Base-by-base conservation (phyloP, 2,329 filamentous ascomycete genomes). In the Ceratocystis eucalypticola region DNA sequence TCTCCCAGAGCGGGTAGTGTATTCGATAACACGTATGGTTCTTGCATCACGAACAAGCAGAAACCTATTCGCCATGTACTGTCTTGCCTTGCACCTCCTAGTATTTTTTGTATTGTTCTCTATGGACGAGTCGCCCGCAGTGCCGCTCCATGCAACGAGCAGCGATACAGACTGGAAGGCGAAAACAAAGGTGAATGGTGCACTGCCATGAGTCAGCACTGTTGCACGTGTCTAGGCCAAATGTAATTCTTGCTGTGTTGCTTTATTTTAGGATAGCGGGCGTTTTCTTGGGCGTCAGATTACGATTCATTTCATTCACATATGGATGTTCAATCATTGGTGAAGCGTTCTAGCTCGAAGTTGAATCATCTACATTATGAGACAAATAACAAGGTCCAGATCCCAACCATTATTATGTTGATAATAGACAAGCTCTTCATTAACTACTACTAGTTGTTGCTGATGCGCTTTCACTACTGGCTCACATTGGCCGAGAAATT, bases 61-160 rank as follows among this genome's bases (percentile, higher is more conserved):
- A 69, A 99, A 97, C 74, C 75, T 99, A 68, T 99, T 99, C 76
- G 94, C 92, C 0, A 86, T 84, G 10, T 99, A 99, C 75, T 95
- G 93, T 75, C 79, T 96, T 45, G 90, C 86, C 44, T 80, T 99
- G 70, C 94, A 99, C 77, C 73, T 96, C 57, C 77, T 99, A 61
- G 87, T 97, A 1, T 94, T 99, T 73, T 80, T 88, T 70, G 88
- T 91, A 75, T 78, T 97, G 69, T 97, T 92, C 20, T 53, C 64
- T 7, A 61, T 57, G 64, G 61, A 64, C 48, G 66, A 63, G 10
- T 22, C 57, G 17, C 80, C 81, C 61, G 82, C 79, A 70, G 78
- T 80, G 69, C 75, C 87, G 64, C 80, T 83, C 61, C 79, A 81
- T 67, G 74, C 76, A 37, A 76, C 76, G 1, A 76, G 75, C 10